Base-by-base conservation (phyloP, 2,329 filamentous ascomycete genomes). In the Stemphylium lycopersici region DNA sequence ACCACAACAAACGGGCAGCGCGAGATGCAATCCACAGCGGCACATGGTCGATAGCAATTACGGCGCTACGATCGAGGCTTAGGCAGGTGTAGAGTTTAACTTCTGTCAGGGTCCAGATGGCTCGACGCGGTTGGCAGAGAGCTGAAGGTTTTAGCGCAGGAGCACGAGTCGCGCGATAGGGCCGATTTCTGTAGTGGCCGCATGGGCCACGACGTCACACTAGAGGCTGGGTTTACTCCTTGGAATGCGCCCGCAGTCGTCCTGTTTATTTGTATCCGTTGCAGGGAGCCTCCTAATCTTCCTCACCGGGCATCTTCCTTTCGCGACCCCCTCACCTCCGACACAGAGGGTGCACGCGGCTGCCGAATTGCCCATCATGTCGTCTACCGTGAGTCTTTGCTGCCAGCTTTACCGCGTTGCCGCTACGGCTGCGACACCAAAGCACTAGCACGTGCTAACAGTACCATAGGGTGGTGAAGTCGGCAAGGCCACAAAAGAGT, bases 381-480 rank as follows among this genome's bases (percentile, higher is more conserved):
- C 65, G 55, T 53, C 59, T 34, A 58, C 62, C 3, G 65, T 64
- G n/a, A 58, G 65, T 61, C 15, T 12, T 24, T 24, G 3, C 22
- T 24, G 6, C 22, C 22, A 24, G 22, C 6, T 7, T 24, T 6
- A 20, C 22, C 2, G 22, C 22, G 22, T 24, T 6, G 22, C 22
- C 3, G 5, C 22, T 24, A 24, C 22, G 4, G 22, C 11, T 37
- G 32, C 18, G 29, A 24, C 16, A 13, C 7, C 39, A 18, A 18
- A 10, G 1, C 20, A 20, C 22, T 18, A 36, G 40, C 38, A 38
- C 29, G 48, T 41, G 49, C 51, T 55, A 31, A 64, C 24, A 12
- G 48, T 20, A 53, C 52, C 53, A 50, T 29, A 63, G 58, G 63
- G 60, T 48, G 63, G 65, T 52, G 54, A 67, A 49, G 57, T 59